Percentiles rank a stretch among this genome's conserved stretches.
These are phyloP conservation scores for Phaseolus coccineus DNA, from an alignment of 331 rosid genomes.

Conservation along the genomic window DNA sequence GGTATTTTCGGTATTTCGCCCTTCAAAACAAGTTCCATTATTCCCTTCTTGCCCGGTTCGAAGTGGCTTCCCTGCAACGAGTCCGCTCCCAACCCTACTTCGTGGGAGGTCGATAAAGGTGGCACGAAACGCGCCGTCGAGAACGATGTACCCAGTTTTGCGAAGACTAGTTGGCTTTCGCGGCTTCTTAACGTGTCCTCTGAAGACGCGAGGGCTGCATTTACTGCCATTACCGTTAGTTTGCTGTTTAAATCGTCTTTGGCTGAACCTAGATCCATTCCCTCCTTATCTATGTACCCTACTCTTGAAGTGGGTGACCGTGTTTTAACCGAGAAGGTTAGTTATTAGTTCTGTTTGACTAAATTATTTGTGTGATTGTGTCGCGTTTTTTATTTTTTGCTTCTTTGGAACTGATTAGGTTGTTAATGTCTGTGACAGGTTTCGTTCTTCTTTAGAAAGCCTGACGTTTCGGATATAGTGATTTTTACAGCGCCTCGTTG, in stretches of 20 bases:
- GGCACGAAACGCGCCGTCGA: slow-evolving; percentile 49
- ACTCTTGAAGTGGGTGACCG: slow-evolving; percentile 96
- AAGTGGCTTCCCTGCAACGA: slow-evolving; percentile 85
- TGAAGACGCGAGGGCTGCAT: slow-evolving; percentile 83
- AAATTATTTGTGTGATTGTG: neutral
- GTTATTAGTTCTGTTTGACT: neutral
- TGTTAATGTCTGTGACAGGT: slow-evolving; percentile 59
- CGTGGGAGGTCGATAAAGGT: slow-evolving; percentile 69
- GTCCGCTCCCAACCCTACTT: slow-evolving; percentile 50
- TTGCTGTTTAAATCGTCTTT: slow-evolving; percentile 77
- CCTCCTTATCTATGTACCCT: slow-evolving; percentile 91
- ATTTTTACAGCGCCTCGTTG: slow-evolving; percentile 84
- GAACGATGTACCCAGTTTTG: slow-evolving; percentile 38
- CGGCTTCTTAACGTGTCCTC: slow-evolving; percentile 64
- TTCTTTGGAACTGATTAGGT: slow-evolving; percentile 34
- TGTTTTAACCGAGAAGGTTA: slow-evolving; percentile 88
- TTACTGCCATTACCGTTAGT: slow-evolving; percentile 84
- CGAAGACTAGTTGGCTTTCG: slow-evolving; percentile 69
- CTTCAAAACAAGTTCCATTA: slow-evolving; percentile 61
- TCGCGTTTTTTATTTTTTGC: neutral
- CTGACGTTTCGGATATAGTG: slow-evolving; percentile 95
- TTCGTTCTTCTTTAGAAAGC: slow-evolving; percentile 76
- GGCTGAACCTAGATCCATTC: slow-evolving; percentile 95
- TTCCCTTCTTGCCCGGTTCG: slow-evolving; percentile 73
- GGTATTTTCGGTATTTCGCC: slow-evolving; percentile 67